Percentiles rank a stretch among this genome's conserved stretches.
These are phyloP conservation scores for Colletotrichum sp. DNA, from an alignment of 2,329 filamentous ascomycete genomes.

Conservation along the genomic window DNA sequence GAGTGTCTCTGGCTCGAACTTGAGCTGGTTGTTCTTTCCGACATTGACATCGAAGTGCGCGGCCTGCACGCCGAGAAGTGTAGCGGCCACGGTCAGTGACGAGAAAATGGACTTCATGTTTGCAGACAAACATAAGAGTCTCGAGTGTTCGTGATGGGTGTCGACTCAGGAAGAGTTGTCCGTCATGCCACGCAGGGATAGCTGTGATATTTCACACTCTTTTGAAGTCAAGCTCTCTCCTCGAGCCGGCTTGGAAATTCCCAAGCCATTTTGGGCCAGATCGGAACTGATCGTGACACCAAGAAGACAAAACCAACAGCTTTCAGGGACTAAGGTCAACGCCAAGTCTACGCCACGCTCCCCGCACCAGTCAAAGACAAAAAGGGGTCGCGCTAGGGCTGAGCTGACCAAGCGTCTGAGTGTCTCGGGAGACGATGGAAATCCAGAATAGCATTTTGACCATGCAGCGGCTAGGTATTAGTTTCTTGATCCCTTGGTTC, in stretches of 20 bases:
- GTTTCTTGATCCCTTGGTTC: not conserved
- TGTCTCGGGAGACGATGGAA: not conserved
- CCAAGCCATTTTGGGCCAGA: not conserved
- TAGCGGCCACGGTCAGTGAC: slow-evolving; percentile 25
- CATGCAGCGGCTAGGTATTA: not conserved
- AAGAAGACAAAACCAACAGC: not conserved
- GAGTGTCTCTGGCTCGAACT: slow-evolving; percentile 41
- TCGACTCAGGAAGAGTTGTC: not conserved
- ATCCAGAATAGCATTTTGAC: not conserved
- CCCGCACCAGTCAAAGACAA: not conserved
- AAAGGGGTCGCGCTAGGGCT: not conserved
- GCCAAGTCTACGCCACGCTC: not conserved
- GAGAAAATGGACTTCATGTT: not conserved
- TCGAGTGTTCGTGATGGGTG: not conserved
- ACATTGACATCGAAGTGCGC: slow-evolving; percentile 39
- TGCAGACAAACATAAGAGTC: not conserved
- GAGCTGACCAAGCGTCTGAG: not conserved
- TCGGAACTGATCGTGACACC: not conserved
- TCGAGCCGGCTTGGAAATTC: not conserved
- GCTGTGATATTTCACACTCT: not conserved
- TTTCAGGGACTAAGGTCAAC: not conserved
- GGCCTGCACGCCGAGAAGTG: slow-evolving; percentile 30
- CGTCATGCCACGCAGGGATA: not conserved
- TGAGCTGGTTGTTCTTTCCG: slow-evolving; percentile 38
- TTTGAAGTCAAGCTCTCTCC: not conserved